phyloP scores from a whole-genome alignment of 2,329 filamentous ascomycete genomes.

The Fusarium tjaetaba region DNA sequence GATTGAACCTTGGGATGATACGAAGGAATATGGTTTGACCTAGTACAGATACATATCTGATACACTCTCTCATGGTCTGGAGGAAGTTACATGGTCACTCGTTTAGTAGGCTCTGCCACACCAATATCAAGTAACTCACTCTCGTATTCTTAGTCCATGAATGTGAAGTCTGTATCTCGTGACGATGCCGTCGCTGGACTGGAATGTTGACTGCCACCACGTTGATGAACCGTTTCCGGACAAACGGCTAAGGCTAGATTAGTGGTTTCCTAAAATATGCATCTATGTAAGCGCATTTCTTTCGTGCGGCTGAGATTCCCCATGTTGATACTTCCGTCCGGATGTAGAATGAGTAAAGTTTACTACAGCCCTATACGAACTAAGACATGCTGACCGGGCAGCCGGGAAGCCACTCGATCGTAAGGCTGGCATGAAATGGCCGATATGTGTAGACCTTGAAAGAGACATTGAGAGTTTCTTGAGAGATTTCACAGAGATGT shows the following conservation, averaged over 20 bases:
- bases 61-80: slow-evolving; percentile 22
- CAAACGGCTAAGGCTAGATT: not conserved
- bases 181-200: not conserved
- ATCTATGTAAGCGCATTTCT: not conserved
- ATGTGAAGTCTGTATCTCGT: not conserved
- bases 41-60: slow-evolving; percentile 8
- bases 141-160: not conserved
- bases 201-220: not conserved
- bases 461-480: too few species aligned
- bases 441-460: rapidly evolving
- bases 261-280: not conserved
- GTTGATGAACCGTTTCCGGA: not conserved
- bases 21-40: not conserved
- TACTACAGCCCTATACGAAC: not conserved
- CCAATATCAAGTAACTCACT: slow-evolving; percentile 17
- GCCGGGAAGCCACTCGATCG: not conserved
- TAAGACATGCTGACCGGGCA: not conserved
- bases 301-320: not conserved
- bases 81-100: slow-evolving; percentile 19
- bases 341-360: not conserved
- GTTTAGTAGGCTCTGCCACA: not conserved
- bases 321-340: not conserved
- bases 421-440: not conserved
- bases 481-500: not conserved
- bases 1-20: not conserved